Percentiles rank a stretch among this genome's conserved stretches.
phyloP scores from a whole-genome alignment of 768 basidiomycete genomes.

The Pleurotus citrinopileatus region DNA sequence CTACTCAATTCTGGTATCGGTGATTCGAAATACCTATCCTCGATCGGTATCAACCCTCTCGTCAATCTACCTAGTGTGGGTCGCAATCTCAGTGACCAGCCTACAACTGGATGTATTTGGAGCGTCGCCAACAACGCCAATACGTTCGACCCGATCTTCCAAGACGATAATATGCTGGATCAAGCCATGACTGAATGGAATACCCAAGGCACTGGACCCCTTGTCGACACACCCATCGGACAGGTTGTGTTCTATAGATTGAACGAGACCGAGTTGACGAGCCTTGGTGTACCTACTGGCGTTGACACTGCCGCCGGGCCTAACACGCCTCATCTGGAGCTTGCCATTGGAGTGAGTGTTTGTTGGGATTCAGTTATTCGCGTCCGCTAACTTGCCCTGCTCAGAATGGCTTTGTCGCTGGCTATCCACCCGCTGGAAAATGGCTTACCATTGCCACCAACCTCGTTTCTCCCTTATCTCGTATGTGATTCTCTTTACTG shows the following conservation, averaged over 20 bases:
- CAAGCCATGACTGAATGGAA: conserved; percentile 15
- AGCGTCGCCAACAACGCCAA: conserved; percentile 21
- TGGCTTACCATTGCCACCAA: not conserved
- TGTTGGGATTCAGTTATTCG: too few relatives aligned
- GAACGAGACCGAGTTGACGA: conserved; percentile 11
- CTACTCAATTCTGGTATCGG: conserved; percentile 35
- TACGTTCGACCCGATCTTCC: conserved; percentile 23
- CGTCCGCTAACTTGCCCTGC: too few relatives aligned
- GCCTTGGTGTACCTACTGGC: conserved; percentile 6
- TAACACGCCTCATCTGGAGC: conserved; percentile 20
- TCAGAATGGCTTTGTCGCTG: too few relatives aligned
- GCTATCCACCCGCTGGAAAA: not conserved
- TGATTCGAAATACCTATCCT: conserved; percentile 15
- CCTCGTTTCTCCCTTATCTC: not conserved
- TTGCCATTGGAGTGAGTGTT: conserved; percentile 26
- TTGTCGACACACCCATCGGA: too few relatives aligned
- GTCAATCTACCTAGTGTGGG: conserved; percentile 28
- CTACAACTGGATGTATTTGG: too few relatives aligned
- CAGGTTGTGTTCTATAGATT: conserved; percentile 12
- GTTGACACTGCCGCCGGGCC: conserved; percentile 13
- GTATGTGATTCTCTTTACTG: not conserved
- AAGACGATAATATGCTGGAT: conserved; percentile 17
- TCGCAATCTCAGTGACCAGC: too few relatives aligned
- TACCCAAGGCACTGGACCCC: conserved; percentile 14
- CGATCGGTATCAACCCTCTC: conserved; percentile 20